phyloP scores from a whole-genome alignment of 176 grass and related monocot species.

The Miscanthus lutarioriparius region DNA sequence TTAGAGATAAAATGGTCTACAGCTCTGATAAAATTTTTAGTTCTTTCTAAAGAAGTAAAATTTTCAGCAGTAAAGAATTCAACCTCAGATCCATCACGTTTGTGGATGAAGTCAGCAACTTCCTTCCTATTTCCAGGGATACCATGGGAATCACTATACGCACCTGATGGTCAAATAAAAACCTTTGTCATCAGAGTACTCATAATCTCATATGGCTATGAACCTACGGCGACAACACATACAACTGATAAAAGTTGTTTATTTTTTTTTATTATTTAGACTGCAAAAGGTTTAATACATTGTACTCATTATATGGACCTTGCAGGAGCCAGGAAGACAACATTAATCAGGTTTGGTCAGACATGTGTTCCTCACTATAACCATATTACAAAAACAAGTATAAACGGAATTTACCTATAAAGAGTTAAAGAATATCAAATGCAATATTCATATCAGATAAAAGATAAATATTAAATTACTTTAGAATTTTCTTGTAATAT shows the following conservation, averaged over 20 bases:
- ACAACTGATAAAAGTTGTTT: neutral
- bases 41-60: too few relatives aligned
- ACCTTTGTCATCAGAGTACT: neutral
- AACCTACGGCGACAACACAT: neutral
- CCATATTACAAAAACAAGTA: too few relatives aligned
- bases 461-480: too few relatives aligned
- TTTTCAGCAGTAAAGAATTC: constrained; percentile 8
- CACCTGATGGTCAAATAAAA: constrained; percentile 54
- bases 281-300: neutral
- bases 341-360: too few relatives aligned
- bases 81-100: constrained; percentile 94
- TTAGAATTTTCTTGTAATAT: too few relatives aligned
- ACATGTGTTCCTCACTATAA: too few relatives aligned
- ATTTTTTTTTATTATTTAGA: neutral
- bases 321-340: too few relatives aligned
- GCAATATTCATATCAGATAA: too few relatives aligned
- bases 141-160: constrained; percentile 97
- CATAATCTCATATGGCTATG: neutral
- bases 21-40: neutral
- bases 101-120: constrained; percentile 85
- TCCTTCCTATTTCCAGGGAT: constrained; percentile 92
- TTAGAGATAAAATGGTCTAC: neutral
- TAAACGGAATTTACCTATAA: too few relatives aligned
- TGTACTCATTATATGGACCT: neutral
- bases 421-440: too few relatives aligned